Evolutionary conservation across 805 yeast genomes (phyloP).

Genomic region (Nakazawaea ernobii): DNA sequence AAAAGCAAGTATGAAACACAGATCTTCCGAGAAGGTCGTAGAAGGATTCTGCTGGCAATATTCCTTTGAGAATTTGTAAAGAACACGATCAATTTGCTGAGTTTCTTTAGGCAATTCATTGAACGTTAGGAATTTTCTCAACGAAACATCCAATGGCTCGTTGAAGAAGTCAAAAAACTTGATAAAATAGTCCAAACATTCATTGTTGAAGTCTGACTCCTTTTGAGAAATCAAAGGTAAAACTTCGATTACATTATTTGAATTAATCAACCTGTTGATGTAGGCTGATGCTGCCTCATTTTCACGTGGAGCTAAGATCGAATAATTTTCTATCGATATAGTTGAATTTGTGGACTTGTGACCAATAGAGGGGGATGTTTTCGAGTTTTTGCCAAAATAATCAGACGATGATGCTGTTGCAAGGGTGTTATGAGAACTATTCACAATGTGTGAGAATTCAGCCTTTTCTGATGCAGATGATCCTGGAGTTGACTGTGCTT

Average conservation of each 20-base stretch:
- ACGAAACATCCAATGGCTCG: constrained; percentile 61
- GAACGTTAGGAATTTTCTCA: constrained; percentile 52
- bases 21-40: constrained; percentile 36
- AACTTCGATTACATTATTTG: constrained; percentile 20
- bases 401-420: background rate
- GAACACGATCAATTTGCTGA: constrained; percentile 69
- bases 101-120: constrained; percentile 64
- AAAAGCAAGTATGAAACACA: constrained; percentile 57
- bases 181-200: constrained; percentile 23
- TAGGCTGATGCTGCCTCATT: constrained; percentile 27
- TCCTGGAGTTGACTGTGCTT: background rate
- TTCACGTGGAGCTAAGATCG: constrained; percentile 10
- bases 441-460: constrained; percentile 1
- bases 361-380: constrained; percentile 6
- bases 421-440: constrained; percentile 3
- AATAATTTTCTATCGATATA: constrained; percentile 9
- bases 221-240: constrained; percentile 24
- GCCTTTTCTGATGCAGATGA: background rate
- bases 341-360: constrained; percentile 9
- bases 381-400: constrained; percentile 3
- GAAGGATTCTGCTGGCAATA: constrained; percentile 40
- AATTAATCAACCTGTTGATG: constrained; percentile 23
- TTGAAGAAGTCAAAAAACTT: constrained; percentile 40
- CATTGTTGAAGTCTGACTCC: constrained; percentile 21
- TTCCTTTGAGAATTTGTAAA: constrained; percentile 49